Evolutionary conservation across 352 stramenopile genomes (phyloP).

Genomic region (Pythium myriotylum): DNA sequence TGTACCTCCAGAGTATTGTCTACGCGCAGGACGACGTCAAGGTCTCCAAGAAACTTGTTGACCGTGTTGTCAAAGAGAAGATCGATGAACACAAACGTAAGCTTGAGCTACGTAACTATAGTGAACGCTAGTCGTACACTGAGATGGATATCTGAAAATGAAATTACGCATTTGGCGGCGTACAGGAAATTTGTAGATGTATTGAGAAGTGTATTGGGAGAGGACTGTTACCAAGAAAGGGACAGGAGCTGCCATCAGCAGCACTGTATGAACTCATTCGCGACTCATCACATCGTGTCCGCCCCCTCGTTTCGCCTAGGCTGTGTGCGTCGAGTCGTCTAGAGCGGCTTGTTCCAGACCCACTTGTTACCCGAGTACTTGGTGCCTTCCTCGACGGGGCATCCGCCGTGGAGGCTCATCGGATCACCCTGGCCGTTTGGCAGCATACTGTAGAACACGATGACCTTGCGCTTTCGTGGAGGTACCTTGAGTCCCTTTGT

Average conservation of each 20-base stretch:
- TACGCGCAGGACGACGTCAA: constrained; percentile 70
- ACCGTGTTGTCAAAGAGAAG: constrained; percentile 71
- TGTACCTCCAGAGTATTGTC: constrained; percentile 84
- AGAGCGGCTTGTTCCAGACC: constrained; percentile 78
- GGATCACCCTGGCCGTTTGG: constrained; percentile 60
- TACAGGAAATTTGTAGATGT: no score
- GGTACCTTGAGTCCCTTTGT: constrained; percentile 61
- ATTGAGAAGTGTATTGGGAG: no score
- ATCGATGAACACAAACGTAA: constrained; percentile 78
- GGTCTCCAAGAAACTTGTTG: constrained; percentile 51
- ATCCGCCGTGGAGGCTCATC: constrained; percentile 71
- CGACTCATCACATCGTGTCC: no score
- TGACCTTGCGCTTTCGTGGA: constrained; percentile 73
- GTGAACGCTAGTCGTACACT: constrained; percentile 28
- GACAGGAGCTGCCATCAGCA: no score
- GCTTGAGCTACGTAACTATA: constrained; percentile 56
- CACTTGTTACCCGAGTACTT: constrained; percentile 86
- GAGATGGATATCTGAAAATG: no score
- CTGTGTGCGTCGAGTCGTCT: no score
- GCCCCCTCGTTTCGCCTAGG: no score
- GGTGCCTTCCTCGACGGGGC: constrained; percentile 67
- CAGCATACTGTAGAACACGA: constrained; percentile 85
- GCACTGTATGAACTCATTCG: no score
- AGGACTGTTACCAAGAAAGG: no score
- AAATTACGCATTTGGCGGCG: no score